Evolutionary conservation across 139 green algal genomes (phyloP).

Genomic region (Coccomyxa sp.): DNA sequence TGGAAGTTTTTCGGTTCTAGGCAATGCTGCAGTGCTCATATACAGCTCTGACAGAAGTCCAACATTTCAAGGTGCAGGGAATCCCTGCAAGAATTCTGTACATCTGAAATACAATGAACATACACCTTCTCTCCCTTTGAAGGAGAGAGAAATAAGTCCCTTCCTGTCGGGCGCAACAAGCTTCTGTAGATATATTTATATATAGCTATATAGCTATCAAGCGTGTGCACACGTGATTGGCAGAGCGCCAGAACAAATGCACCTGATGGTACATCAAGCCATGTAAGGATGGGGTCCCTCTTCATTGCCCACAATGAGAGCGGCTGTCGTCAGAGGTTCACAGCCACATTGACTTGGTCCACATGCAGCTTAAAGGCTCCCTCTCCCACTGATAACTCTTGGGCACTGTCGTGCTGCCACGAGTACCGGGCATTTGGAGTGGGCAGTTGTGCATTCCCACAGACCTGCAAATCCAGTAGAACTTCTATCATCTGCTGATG

Average conservation of each 20-base stretch:
- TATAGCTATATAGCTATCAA: no score
- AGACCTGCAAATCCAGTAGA: slow-evolving; percentile 20
- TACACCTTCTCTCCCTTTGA: no score
- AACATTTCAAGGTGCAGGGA: no score
- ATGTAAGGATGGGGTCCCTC: neutral
- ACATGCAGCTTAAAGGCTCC: slow-evolving; percentile 40
- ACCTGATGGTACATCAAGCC: neutral
- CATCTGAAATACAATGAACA: no score
- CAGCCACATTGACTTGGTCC: slow-evolving; percentile 40
- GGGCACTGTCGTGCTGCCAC: neutral
- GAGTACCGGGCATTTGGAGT: slow-evolving; percentile 28
- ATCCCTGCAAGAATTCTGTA: no score
- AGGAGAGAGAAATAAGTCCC: no score
- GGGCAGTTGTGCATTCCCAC: slow-evolving; percentile 30
- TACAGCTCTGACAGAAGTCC: no score
- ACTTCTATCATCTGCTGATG: neutral
- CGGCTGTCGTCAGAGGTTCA: slow-evolving; percentile 31
- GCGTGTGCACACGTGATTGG: no score
- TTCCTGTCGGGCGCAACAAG: no score
- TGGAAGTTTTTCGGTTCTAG: no score
- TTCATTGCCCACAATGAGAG: neutral
- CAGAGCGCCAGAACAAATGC: neutral
- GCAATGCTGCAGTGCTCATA: no score
- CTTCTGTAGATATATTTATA: no score
- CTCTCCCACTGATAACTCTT: slow-evolving; percentile 26